Evolutionary conservation across 805 yeast genomes (phyloP).

Genomic region (Hanseniaspora opuntiae): DNA sequence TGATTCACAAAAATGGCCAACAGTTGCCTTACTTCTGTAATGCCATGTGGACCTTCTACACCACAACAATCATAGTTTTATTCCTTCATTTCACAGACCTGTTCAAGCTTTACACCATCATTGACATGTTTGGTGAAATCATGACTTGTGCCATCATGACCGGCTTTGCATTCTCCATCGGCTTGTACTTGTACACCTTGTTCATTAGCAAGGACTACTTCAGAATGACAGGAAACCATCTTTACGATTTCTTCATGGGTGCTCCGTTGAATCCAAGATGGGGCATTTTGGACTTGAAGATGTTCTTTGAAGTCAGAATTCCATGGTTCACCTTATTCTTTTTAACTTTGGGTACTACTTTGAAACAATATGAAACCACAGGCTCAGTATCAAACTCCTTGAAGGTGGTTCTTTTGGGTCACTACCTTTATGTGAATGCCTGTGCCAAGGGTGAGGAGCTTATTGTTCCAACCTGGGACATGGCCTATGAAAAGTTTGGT

Average conservation of each 20-base stretch:
- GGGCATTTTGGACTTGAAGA: constrained; percentile 83
- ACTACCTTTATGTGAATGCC: constrained; percentile 91
- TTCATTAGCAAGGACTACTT: constrained; percentile 61
- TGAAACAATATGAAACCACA: constrained; percentile 67
- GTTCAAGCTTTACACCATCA: constrained; percentile 57
- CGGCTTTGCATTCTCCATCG: constrained; percentile 58
- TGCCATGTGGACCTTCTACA: constrained; percentile 74
- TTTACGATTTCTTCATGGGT: constrained; percentile 92
- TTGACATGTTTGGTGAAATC: constrained; percentile 77
- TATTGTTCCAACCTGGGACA: constrained; percentile 97
- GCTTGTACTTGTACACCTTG: constrained; percentile 56
- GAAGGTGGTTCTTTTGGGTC: constrained; percentile 59
- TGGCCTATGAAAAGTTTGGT: constrained; percentile 99
- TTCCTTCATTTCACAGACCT: constrained; percentile 59
- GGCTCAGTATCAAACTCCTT: constrained; percentile 74
- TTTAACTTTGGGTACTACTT: constrained; percentile 56
- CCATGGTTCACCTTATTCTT: constrained; percentile 91
- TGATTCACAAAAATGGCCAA: constrained; percentile 61
- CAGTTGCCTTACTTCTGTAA: constrained; percentile 89
- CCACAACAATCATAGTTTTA: constrained; percentile 44
- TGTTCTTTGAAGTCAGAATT: constrained; percentile 93
- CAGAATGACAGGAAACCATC: constrained; percentile 77
- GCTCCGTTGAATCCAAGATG: constrained; percentile 93
- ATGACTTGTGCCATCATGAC: constrained; percentile 81
- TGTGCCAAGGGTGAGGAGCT: constrained; percentile 96